Percentiles rank a stretch among this genome's conserved stretches.
Conservation (phyloP, 768 basidiomycete genomes). For the Dictyophora rubrovolvata region DNA sequence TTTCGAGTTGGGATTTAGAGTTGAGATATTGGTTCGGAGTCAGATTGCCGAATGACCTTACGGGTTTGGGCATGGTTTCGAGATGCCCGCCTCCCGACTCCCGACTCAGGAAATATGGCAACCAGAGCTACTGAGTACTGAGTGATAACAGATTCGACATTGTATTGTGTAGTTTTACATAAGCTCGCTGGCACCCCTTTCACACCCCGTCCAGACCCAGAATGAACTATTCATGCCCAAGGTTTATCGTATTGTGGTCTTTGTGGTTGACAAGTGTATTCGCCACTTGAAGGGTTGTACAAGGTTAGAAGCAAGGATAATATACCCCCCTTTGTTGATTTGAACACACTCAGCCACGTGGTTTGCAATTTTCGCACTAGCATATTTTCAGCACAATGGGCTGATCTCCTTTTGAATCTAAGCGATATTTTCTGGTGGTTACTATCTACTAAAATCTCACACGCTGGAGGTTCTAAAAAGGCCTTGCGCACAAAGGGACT, state of each 20-base stretch:
- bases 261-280: not conserved
- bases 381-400: not conserved
- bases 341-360: not conserved
- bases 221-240: not conserved
- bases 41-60: not conserved
- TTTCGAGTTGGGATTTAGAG: no score
- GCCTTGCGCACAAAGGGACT: not conserved
- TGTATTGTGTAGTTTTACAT: no score
- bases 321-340: not conserved
- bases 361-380: not conserved
- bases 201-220: no score
- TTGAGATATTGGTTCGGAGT: no score
- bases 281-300: not conserved
- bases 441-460: not conserved
- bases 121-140: not conserved
- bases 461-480: not conserved
- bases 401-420: not conserved
- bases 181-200: no score
- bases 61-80: not conserved
- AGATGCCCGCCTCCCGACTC: not conserved
- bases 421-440: not conserved
- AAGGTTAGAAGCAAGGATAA: not conserved
- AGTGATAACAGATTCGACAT: not conserved
- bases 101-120: not conserved
- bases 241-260: not conserved